Evolutionary conservation across 2,329 filamentous ascomycete species (phyloP), one percentile per base, ranked within the genome.

Genomic region (Diaporthe sp.): DNA sequence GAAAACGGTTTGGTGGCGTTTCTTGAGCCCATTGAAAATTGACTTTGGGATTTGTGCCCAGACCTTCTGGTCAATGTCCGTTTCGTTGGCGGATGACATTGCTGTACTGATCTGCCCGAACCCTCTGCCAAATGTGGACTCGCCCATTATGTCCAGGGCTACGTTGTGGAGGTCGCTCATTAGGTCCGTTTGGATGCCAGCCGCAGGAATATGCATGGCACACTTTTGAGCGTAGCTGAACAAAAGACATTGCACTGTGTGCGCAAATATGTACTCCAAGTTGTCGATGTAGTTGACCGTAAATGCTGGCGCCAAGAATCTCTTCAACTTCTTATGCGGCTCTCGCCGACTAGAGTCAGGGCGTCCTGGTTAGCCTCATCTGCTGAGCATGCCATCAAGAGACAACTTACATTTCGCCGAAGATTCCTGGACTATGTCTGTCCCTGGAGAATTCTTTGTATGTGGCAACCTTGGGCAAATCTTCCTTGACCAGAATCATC

Each of bases 401-500:
- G 19, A 50, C 13, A 50, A 50, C 47, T 50, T n/a, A 50, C 47
- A 50, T 50, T 50, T 50, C 47, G 15, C 47, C 47, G 19, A 50
- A 50, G 22, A 50, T 50, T 50, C 47, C 47, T 4, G 47, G 47
- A 50, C 47, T 50, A 50, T 50, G n/a, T 19, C 47, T 50, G 19
- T 50, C 47, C 9, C 47, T 50, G 19, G 47, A 50, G 9, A 50
- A 50, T 50, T 50, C 47, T 19, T 50, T 50, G 19, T 50, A 50
- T n/a, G 47, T 50, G 19, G 47, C 12, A 30, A n/a, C n/a, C 2
- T 25, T 37, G 7, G 37, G 19, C 15, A 19, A 22, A 69, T 81
- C 58, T 82, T 94, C 93, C 89, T 97, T 97, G 66, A 89, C 84
- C 77, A 95, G 94, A 0, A 73, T 73, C 1, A 37, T 47, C 42